Evolutionary conservation across 1,284 basidiomycete genomes (phyloP).

Genomic region (Kalmanozyma brasiliensis): DNA sequence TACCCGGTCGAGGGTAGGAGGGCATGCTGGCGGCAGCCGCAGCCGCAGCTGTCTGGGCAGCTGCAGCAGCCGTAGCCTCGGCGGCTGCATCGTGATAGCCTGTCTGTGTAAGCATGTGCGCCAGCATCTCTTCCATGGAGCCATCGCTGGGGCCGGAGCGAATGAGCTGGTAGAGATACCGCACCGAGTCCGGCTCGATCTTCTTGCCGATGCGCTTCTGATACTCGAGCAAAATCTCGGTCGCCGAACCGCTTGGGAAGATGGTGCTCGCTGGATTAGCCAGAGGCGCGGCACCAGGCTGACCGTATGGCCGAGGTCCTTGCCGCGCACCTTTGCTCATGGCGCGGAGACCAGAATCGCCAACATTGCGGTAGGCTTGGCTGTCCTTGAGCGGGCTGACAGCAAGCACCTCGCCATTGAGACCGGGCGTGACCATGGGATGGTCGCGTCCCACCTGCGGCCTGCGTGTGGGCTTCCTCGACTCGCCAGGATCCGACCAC

Average conservation of each 20-base stretch:
- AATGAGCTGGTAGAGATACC: slow-evolving; percentile 26
- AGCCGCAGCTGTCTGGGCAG: slow-evolving; percentile 21
- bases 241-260: slow-evolving; percentile 57
- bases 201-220: slow-evolving; percentile 52
- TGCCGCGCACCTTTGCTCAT: slow-evolving; percentile 32
- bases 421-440: slow-evolving; percentile 59
- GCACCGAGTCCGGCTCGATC: slow-evolving; percentile 40
- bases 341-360: slow-evolving; percentile 25
- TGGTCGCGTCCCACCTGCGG: slow-evolving; percentile 57
- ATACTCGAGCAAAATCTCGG: slow-evolving; percentile 56
- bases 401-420: slow-evolving; percentile 55
- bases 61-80: slow-evolving; percentile 29
- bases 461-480: slow-evolving; percentile 53
- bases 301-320: slow-evolving; percentile 55
- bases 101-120: slow-evolving; percentile 35
- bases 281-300: slow-evolving; percentile 57
- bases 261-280: slow-evolving; percentile 62
- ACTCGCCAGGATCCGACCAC: slow-evolving; percentile 56
- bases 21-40: slow-evolving; percentile 34
- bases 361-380: slow-evolving; percentile 53
- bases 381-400: slow-evolving; percentile 56
- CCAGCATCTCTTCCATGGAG: slow-evolving; percentile 42
- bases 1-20: slow-evolving; percentile 13
- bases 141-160: slow-evolving; percentile 43
- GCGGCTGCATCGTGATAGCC: slow-evolving; percentile 50